A percentile compares a stretch with the other conserved stretches of the same genome.
phyloP scores from a whole-genome alignment of 2,329 filamentous ascomycete species.

The Scorias spongiosa region DNA sequence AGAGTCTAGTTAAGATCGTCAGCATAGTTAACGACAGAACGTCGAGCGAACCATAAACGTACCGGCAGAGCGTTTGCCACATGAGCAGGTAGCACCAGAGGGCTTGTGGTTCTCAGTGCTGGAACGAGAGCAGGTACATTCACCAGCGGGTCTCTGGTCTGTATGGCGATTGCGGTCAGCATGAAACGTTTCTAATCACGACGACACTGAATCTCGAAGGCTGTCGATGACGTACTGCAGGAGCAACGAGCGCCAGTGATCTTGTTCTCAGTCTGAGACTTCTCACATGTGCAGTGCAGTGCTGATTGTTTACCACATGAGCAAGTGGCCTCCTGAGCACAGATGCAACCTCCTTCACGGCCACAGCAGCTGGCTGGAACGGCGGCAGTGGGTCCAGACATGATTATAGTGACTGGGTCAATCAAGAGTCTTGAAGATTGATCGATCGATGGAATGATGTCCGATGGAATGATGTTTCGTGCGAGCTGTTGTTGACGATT shows the following conservation, averaged over 20 bases:
- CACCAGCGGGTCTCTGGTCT: constrained; percentile 58
- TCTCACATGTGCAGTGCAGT: constrained; percentile 73
- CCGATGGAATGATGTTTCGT: background rate
- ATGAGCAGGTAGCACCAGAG: constrained; percentile 52
- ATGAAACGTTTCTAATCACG: background rate
- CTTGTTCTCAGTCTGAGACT: constrained; percentile 59
- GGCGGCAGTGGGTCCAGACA: constrained; percentile 25
- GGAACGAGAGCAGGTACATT: constrained; percentile 68
- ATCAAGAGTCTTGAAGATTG: background rate
- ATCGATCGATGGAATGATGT: background rate
- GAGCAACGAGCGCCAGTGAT: constrained; percentile 62
- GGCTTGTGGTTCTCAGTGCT: constrained; percentile 50
- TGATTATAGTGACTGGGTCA: constrained; percentile 8
- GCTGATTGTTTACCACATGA: constrained; percentile 82
- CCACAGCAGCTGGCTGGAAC: constrained; percentile 44
- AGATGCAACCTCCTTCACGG: constrained; percentile 36
- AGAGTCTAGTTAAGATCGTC: constrained; percentile 14
- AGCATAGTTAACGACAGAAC: background rate
- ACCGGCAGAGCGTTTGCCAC: constrained; percentile 60
- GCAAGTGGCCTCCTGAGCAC: constrained; percentile 43
- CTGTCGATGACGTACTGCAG: constrained; percentile 42
- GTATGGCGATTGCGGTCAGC: background rate
- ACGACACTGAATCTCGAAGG: background rate
- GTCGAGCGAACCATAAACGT: constrained; percentile 20
- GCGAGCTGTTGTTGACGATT: background rate